Base-by-base conservation (phyloP, 2,329 filamentous ascomycete genomes). In the Exophiala mesophila region DNA sequence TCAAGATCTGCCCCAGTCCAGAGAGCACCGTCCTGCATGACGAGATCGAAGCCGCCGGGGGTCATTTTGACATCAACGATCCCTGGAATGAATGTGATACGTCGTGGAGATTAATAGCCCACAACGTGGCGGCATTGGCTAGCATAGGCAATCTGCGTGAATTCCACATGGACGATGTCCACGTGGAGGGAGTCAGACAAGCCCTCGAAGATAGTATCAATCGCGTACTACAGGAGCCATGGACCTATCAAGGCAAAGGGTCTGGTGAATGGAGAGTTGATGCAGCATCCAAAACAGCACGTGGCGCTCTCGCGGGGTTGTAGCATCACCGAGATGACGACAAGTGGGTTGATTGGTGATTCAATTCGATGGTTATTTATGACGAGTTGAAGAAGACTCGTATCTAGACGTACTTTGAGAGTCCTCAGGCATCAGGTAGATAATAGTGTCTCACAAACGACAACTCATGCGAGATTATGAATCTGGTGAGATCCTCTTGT, bases 11-110 rank as follows among this genome's bases (percentile, higher is more conserved):
- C 2, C 72, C 71, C 2, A 56, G 57, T 4, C 47, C 45, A 2
- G 41, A 57, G 15, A 63, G 63, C 53, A 64, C 58, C 8, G 51
- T 58, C 1, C 59, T 69, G 6, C 63, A 67, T 33, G 49, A 66
- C n/a, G 63, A 66, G 36, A 58, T 62, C 15, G 55, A 60, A 24
- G 35, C 36, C 29, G 46, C 43, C 2, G 41, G 40, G 8, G 63
- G 60, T 3, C 63, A 63, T 1, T 57, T 68, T 52, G 65, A 69
- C 28, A 58, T 64, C 5, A 64, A 63, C 16, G 65, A 69, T 44
- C 64, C 65, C 1, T 77, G 76, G 74, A 70, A 73, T 61, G 74
- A 79, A 57, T 69, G 74, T 10, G 67, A 73, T 44, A 71, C 69
- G 2, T 63, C 68, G 0, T 78, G 78, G 55, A 64, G 62, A 3